Evolutionary conservation across 306 rosid species (phyloP).

Genomic region (barrel medic (Medicago truncatula)): DNA sequence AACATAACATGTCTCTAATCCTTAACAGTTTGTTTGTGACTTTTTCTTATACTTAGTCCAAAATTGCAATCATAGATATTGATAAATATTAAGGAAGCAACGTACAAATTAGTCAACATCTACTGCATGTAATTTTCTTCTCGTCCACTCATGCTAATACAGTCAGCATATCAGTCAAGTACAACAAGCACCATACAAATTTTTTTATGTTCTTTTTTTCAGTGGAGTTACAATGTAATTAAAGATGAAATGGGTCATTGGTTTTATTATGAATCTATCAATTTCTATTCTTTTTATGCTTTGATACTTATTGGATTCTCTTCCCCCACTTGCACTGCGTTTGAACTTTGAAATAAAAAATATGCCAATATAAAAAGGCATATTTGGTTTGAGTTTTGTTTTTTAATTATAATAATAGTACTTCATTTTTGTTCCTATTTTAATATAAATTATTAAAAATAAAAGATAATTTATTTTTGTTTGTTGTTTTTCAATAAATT

Average conservation of each 20-base stretch:
- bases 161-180: constrained; percentile 23
- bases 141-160: constrained; percentile 20
- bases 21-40: background rate
- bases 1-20: constrained; percentile 6
- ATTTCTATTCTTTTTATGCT: no score
- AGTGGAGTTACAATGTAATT: background rate
- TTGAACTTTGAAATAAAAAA: no score
- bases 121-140: no score
- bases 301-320: no score
- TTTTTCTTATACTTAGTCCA: background rate
- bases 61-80: constrained; percentile 20
- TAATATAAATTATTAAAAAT: background rate
- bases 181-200: background rate
- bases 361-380: no score
- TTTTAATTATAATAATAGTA: background rate
- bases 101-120: constrained; percentile 16
- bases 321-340: no score
- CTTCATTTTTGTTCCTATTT: background rate
- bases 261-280: no score
- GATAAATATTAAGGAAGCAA: constrained; percentile 11
- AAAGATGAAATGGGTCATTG: no score
- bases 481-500: no score
- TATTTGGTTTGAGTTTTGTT: no score
- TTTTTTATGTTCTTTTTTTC: background rate
- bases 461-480: background rate